Evolutionary conservation across 2,329 filamentous ascomycete genomes (phyloP).

Genomic region (Rugonectria rugulosa): DNA sequence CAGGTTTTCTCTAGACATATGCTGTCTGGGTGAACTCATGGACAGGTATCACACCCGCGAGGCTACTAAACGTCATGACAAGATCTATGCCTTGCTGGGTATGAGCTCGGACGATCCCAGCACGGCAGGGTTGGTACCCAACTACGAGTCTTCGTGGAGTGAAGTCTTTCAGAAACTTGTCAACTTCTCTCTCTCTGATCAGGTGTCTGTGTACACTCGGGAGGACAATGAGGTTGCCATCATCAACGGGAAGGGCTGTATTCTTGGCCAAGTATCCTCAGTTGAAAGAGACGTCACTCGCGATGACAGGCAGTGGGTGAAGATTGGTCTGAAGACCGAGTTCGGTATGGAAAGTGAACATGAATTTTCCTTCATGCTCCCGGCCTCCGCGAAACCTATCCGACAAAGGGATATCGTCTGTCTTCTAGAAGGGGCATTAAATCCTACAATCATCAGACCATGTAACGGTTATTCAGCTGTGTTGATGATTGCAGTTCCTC

Average conservation of each 20-base stretch:
- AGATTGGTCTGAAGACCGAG: background rate
- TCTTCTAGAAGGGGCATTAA: background rate
- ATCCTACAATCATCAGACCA: background rate
- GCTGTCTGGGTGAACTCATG: background rate
- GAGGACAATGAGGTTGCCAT: background rate
- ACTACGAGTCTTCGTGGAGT: background rate
- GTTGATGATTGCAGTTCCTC: background rate
- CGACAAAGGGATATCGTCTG: background rate
- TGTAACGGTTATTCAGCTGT: background rate
- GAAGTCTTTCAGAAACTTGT: background rate
- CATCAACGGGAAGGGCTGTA: background rate
- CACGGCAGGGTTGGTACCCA: background rate
- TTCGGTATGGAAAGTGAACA: no score
- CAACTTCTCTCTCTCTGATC: background rate
- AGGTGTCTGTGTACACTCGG: background rate
- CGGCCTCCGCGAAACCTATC: background rate
- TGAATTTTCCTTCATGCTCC: no score
- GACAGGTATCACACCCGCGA: background rate
- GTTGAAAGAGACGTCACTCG: background rate
- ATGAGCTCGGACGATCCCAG: background rate
- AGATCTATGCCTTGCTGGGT: background rate
- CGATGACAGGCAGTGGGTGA: background rate
- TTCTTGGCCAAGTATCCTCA: background rate
- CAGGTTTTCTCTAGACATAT: background rate
- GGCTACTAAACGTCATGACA: background rate